These are phyloP conservation scores for Apiospora saccharicola DNA, from an alignment of 2,329 filamentous ascomycete species.

Conservation along the genomic window DNA sequence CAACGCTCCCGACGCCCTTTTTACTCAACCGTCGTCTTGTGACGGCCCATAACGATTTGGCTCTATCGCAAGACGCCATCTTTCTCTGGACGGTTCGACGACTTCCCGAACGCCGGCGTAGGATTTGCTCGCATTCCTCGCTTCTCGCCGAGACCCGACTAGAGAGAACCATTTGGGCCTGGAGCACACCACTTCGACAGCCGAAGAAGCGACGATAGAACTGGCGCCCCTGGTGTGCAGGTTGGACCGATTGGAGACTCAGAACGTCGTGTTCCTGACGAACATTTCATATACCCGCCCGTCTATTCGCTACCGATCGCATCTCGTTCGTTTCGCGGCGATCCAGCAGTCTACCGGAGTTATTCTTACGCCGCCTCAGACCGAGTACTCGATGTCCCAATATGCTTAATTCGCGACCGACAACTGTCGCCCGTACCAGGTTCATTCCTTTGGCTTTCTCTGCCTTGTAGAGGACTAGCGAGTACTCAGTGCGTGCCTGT, in stretches of 20 bases:
- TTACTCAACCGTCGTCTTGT: background rate
- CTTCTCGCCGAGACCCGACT: constrained; percentile 10
- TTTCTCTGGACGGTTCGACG: constrained; percentile 5
- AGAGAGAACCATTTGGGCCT: background rate
- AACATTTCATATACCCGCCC: background rate
- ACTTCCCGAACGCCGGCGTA: background rate
- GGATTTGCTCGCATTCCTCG: constrained; percentile 18
- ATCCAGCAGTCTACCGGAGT: background rate
- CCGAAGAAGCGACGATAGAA: constrained; percentile 3
- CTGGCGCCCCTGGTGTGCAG: constrained; percentile 13
- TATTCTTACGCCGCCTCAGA: constrained; percentile 13
- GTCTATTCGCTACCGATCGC: constrained; percentile 3
- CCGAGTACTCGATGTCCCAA: constrained; percentile 39
- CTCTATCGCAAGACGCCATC: background rate
- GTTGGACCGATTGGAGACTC: constrained; percentile 6
- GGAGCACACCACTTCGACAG: background rate
- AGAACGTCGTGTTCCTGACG: background rate
- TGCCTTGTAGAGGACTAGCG: constrained; percentile 39
- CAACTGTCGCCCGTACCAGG: constrained; percentile 35
- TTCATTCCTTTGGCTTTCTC: constrained; percentile 37
- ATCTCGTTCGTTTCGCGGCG: background rate
- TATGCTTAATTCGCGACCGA: constrained; percentile 42
- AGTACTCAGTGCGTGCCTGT: constrained; percentile 37
- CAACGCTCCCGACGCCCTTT: background rate
- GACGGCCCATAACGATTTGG: background rate